Evolutionary conservation across 2,329 filamentous ascomycete species (phyloP), one percentile per base, ranked within the genome.

Genomic region (Fusarium buxicola): DNA sequence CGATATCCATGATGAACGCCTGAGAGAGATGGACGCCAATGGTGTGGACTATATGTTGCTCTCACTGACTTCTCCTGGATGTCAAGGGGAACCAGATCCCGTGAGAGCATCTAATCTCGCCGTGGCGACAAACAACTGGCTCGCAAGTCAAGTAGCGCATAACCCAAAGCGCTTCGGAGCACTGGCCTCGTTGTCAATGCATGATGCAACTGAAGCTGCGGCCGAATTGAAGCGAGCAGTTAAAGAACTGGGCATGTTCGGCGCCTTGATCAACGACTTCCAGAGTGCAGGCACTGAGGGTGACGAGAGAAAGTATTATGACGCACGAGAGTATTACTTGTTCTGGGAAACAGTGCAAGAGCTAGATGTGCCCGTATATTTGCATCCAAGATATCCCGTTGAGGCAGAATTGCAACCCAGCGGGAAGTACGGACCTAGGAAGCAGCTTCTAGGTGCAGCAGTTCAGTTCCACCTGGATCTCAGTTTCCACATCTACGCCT

Each of bases 11-110:
- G 46, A 49, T 3, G 31, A 59, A 2, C 58, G 60, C 1, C 24
- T 63, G 1, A 34, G 27, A 1, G 31, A 30, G 1, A 63, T 63
- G 60, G 46, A 63, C 12, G 45, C 41, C 0, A 44, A 54, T 0
- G 60, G 60, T 1, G 58, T 63, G 0, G 58, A 63, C 1, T 63
- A 63, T 13, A 63, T 63, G 58, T 9, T 63, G 0, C 21, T 63
- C 0, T 63, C 60, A 2, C 1, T 63, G 2, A 63, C 60, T 2
- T 58, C 60, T 8, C 54, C 60, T 0, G 60, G 58, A 2, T 51
- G 45, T 1, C 60, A 63, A 3, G 60, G 44, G 0, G 46, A 55
- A 7, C n/a, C 15, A 0, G 36, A 63, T 9, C 32, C 43, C 3
- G 4, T 16, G 3, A 45, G 40, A 4, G 58, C 55, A 7, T 15